phyloP scores from a whole-genome alignment of 768 basidiomycete genomes.

The Boletus rufocinnamomeus region DNA sequence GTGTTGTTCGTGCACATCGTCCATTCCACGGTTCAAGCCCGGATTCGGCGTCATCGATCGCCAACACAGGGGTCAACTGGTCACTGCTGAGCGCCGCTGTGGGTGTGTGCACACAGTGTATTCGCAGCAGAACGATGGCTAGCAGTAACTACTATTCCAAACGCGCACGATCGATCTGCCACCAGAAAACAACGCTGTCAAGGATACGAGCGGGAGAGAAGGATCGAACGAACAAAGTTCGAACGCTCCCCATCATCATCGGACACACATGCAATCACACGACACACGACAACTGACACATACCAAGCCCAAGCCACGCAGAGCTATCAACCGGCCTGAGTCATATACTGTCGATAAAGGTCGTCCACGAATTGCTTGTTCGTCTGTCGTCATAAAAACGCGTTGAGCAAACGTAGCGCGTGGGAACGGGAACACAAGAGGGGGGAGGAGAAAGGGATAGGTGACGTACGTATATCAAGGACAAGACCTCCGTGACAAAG shows the following conservation, averaged over 20 bases:
- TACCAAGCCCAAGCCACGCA: not conserved
- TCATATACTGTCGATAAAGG: conserved; percentile 55
- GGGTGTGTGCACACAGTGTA: conserved; percentile 5
- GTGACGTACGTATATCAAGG: conserved; percentile 58
- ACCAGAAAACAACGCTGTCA: conserved; percentile 5
- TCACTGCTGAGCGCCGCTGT: no score
- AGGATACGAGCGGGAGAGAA: not conserved
- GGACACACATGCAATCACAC: not conserved
- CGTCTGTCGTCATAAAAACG: conserved; percentile 41
- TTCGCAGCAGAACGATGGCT: conserved; percentile 13
- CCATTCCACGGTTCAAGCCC: no score
- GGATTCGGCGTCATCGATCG: no score
- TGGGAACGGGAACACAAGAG: not conserved
- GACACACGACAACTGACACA: not conserved
- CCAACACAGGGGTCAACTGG: no score
- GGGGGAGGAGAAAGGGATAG: not conserved
- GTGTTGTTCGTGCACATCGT: no score
- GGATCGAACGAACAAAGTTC: not conserved
- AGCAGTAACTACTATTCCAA: conserved; percentile 12
- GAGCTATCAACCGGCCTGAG: conserved; percentile 13
- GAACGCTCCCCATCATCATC: not conserved
- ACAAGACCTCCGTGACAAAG: conserved; percentile 60
- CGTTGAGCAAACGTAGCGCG: not conserved
- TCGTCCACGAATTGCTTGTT: conserved; percentile 66
- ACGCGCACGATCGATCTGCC: conserved; percentile 5